Evolutionary conservation across 2,329 filamentous ascomycete species (phyloP).

Genomic region (Monilinia laxa): DNA sequence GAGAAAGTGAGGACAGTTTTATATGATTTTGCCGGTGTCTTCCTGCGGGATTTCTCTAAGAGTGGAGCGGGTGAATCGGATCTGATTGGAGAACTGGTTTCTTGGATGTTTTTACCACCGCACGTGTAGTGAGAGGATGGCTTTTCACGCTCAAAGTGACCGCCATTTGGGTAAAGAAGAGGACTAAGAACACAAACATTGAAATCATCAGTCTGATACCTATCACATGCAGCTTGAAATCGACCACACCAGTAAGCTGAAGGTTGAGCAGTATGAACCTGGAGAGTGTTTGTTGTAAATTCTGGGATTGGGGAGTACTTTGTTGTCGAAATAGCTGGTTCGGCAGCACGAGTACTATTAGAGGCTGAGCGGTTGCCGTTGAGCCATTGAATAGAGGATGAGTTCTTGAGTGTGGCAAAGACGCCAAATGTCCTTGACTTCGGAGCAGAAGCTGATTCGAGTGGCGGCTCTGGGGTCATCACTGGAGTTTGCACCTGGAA

Average conservation of each 20-base stretch:
- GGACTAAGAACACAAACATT: slow-evolving; percentile 24
- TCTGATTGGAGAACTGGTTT: background rate
- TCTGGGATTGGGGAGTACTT: slow-evolving; percentile 19
- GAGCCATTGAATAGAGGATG: slow-evolving; percentile 42
- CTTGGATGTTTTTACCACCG: background rate
- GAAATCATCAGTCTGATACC: slow-evolving; percentile 48
- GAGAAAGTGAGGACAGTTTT: slow-evolving; percentile 10
- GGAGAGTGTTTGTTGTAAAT: slow-evolving; percentile 31
- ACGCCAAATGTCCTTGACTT: slow-evolving; percentile 49
- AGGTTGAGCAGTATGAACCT: slow-evolving; percentile 47
- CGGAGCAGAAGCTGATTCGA: slow-evolving; percentile 34
- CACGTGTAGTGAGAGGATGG: background rate
- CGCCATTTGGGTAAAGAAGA: slow-evolving; percentile 12
- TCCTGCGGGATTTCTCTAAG: background rate
- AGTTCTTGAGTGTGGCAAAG: slow-evolving; percentile 48
- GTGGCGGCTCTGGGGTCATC: slow-evolving; percentile 27
- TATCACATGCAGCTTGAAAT: slow-evolving; percentile 57
- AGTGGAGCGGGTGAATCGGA: background rate
- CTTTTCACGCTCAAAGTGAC: slow-evolving; percentile 13
- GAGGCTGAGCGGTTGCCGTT: slow-evolving; percentile 25
- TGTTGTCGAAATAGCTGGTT: slow-evolving; percentile 24
- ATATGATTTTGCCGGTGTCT: slow-evolving; percentile 1
- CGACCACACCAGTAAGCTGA: slow-evolving; percentile 62
- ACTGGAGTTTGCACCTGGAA: background rate
- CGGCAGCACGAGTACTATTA: slow-evolving; percentile 8